Base-by-base conservation (phyloP, 805 yeast genomes). In the Starmera quercuum region DNA sequence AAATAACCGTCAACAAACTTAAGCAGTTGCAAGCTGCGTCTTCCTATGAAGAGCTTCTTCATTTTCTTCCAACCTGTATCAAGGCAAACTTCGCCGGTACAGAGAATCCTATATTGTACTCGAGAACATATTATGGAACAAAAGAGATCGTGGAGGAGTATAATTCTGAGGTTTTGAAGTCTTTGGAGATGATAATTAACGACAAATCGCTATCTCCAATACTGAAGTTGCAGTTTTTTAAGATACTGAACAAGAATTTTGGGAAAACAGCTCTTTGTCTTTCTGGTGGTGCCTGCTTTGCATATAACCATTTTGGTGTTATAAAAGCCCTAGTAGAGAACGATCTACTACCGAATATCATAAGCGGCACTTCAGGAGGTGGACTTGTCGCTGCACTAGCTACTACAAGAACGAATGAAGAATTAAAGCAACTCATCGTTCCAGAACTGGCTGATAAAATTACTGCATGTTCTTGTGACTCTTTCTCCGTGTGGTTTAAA, bases 351-450 rank as follows among this genome's bases (percentile, higher is more conserved):
- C 94, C 94, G 2, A 64, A 65, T 5, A 78, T 83, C 24, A 63
- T 83, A 7, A 72, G 83, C 23, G 94, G 94, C 1, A 83, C 92
- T 0, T 76, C 85, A 1, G 90, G 92, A 2, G 94, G 94, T 12
- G 90, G 87, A 2, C 57, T 81, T 10, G 74, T 82, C 11, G 88
- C 92, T 1, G 83, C 87, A 0, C 53, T 83, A 26, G 73, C 81
- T 1, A 71, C 86, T 33, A 75, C 85, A 0, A 59, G 88, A 35
- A 77, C 85, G 1, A 71, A 80, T 45, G 78, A 74, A 14, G 94
- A 83, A 49, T 63, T 83, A 27, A 53, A 57, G 20, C 56, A 67
- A 33, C 48, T 80, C 24, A 49, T 83, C 10, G 38, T 19, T 11
- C 88, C 90, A 0, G 66, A 74, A 43, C 49, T 83, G 26, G 80